These are phyloP conservation scores for Evansstolkia leycettana DNA, from an alignment of 495 filamentous ascomycete genomes.

Conservation along the genomic window DNA sequence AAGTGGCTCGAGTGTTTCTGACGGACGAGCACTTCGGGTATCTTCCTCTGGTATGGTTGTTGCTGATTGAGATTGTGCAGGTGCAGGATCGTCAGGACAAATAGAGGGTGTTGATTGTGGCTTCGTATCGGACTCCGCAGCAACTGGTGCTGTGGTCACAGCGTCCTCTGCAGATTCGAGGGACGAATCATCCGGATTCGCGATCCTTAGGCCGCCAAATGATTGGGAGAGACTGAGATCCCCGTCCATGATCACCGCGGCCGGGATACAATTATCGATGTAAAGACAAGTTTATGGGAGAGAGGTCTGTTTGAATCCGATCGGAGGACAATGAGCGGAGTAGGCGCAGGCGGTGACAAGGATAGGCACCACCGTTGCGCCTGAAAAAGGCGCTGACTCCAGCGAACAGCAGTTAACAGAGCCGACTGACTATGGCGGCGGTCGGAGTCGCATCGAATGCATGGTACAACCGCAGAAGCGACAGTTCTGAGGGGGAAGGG, in stretches of 20 bases:
- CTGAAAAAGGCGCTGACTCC: conserved; percentile 1
- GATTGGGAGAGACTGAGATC: conserved; percentile 88
- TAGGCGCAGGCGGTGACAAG: background rate
- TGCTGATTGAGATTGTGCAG: background rate
- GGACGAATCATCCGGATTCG: conserved; percentile 83
- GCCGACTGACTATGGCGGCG: conserved; percentile 27
- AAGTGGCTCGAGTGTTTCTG: conserved; percentile 11
- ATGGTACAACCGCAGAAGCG: conserved; percentile 16
- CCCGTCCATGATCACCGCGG: conserved; percentile 58
- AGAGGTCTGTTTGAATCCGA: background rate
- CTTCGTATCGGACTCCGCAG: conserved; percentile 11
- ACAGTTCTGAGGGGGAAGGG: background rate
- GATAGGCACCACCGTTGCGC: background rate
- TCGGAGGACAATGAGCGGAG: background rate
- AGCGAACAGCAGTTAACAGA: conserved; percentile 3
- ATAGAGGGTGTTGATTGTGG: background rate
- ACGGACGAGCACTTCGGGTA: conserved; percentile 8
- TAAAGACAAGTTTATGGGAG: background rate
- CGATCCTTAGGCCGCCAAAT: conserved; percentile 89
- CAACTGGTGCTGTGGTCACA: conserved; percentile 7
- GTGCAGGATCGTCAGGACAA: background rate
- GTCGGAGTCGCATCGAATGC: conserved; percentile 20
- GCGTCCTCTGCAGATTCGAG: conserved; percentile 41
- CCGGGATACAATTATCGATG: background rate
- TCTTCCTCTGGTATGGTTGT: conserved; percentile 7